Conservation (phyloP, 768 basidiomycete species). For the Podaxis pistillaris region DNA sequence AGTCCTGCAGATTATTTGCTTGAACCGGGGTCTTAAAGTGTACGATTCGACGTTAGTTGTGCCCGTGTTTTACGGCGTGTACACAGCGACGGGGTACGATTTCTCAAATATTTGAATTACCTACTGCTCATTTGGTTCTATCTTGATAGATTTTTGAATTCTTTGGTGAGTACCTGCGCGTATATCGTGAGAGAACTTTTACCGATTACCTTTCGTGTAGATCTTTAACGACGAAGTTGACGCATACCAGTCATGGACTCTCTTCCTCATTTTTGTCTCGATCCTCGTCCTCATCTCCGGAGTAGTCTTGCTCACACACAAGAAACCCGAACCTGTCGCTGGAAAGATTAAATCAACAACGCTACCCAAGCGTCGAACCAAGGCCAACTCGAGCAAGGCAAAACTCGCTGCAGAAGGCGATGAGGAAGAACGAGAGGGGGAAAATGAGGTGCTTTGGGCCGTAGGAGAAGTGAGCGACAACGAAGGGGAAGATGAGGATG, state of each 20-base stretch:
- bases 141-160: conserved; percentile 41
- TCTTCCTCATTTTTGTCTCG: conserved; percentile 85
- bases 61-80: conserved; percentile 92
- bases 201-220: not conserved
- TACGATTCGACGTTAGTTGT: conserved; percentile 92
- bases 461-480: conserved; percentile 75
- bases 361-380: conserved; percentile 26
- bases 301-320: conserved; percentile 91
- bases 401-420: conserved; percentile 31
- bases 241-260: conserved; percentile 85
- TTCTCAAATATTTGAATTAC: not conserved
- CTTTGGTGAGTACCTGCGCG: conserved; percentile 24
- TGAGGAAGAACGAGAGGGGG: conserved; percentile 38
- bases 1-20: conserved; percentile 85
- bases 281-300: conserved; percentile 86
- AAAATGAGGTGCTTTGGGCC: conserved; percentile 60
- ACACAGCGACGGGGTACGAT: conserved; percentile 76
- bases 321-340: conserved; percentile 69
- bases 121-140: conserved; percentile 11
- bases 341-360: conserved; percentile 32
- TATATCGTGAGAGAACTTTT: not conserved
- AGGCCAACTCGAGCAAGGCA: conserved; percentile 18
- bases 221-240: conserved; percentile 86
- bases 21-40: conserved; percentile 86
- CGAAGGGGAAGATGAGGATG: conserved; percentile 39